Percentiles rank a stretch among this genome's conserved stretches.
phyloP scores from a whole-genome alignment of 495 filamentous ascomycete species.

The Aspergillus homomorphus region DNA sequence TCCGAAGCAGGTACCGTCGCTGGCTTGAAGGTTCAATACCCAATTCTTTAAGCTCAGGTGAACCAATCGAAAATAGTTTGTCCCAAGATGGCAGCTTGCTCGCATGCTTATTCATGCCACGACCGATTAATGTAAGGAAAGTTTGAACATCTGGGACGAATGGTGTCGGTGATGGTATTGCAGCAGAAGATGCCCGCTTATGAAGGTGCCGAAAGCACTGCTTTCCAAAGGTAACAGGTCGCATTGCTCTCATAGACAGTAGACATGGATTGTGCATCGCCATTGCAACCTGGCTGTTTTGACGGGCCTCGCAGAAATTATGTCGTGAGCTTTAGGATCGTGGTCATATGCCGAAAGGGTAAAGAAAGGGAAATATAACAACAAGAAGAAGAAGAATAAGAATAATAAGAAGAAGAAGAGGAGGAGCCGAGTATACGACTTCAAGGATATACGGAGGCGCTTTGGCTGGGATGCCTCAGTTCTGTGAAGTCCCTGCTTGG shows the following conservation, averaged over 20 bases:
- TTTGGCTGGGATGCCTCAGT: not conserved
- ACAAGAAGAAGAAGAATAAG: too few species aligned
- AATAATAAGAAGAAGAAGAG: too few species aligned
- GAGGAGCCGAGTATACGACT: not conserved
- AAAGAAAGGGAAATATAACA: too few species aligned
- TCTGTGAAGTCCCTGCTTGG: not conserved
- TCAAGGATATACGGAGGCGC: too few species aligned
- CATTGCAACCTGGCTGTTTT: conserved; percentile 22
- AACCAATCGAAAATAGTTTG: conserved; percentile 75
- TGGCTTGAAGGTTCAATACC: conserved; percentile 83
- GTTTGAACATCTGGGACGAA: conserved; percentile 87
- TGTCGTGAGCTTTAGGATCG: not conserved
- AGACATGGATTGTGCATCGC: conserved; percentile 34
- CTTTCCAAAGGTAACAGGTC: conserved; percentile 23
- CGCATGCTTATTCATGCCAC: conserved; percentile 72
- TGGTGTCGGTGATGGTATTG: conserved; percentile 68
- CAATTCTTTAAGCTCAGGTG: conserved; percentile 70
- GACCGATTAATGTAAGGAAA: conserved; percentile 91
- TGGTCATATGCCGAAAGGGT: not conserved
- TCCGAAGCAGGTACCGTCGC: conserved; percentile 78
- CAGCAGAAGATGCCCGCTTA: conserved; percentile 18
- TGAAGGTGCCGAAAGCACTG: conserved; percentile 38
- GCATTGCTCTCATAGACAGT: conserved; percentile 28
- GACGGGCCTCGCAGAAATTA: not conserved
- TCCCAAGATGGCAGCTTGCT: conserved; percentile 85